Conservation (phyloP, 2,329 filamentous ascomycete genomes). For the Aspergillus costaricaensis region DNA sequence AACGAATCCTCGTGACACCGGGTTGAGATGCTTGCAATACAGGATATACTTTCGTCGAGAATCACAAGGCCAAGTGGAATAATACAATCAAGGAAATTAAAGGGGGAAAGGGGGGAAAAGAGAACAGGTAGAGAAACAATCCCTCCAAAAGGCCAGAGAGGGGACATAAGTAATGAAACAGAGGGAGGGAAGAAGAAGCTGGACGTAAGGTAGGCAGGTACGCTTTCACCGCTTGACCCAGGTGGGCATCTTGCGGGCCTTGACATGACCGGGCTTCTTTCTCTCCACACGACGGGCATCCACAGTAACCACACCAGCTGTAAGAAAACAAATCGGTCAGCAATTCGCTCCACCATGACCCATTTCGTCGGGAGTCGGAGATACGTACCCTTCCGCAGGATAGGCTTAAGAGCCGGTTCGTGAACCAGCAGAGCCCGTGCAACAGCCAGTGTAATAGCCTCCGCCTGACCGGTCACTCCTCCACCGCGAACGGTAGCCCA, state of each 20-base stretch:
- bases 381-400: constrained; percentile 80
- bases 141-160: not conserved
- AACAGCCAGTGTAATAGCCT: constrained; percentile 87
- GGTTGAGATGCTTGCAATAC: constrained; percentile 18
- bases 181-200: no score
- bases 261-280: constrained; percentile 95
- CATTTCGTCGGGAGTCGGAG: not conserved
- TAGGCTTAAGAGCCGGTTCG: constrained; percentile 86
- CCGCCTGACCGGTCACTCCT: constrained; percentile 91
- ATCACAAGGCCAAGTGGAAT: constrained; percentile 21
- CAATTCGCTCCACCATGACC: not conserved
- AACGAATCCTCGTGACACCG: constrained; percentile 21
- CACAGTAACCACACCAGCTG: constrained; percentile 89
- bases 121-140: constrained; percentile 21
- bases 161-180: no score
- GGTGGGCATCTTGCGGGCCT: constrained; percentile 95
- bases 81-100: constrained; percentile 23
- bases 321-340: constrained; percentile 26
- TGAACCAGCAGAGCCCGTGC: constrained; percentile 86
- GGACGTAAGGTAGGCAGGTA: not conserved
- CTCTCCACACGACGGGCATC: constrained; percentile 92
- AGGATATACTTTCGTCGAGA: constrained; percentile 22
- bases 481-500: constrained; percentile 84
- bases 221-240: constrained; percentile 80
- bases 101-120: not conserved